These are phyloP conservation scores for Alternaria atra DNA, from an alignment of 2,329 filamentous ascomycete species.

Conservation along the genomic window DNA sequence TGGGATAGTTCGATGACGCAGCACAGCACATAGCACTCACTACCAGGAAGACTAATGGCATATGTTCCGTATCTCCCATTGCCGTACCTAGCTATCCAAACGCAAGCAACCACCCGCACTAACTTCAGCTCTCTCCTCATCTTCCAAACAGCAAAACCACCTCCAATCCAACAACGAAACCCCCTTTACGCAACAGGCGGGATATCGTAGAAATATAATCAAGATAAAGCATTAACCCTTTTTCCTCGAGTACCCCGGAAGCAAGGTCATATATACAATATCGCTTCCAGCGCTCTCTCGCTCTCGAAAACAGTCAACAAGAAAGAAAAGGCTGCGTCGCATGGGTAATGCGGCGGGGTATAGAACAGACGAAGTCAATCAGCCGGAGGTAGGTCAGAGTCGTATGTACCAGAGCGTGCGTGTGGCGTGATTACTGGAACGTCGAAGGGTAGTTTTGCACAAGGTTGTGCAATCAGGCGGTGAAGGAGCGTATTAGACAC, in stretches of 20 bases:
- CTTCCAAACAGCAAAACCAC: background rate
- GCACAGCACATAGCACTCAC: background rate
- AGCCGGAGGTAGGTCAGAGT: conserved; percentile 12
- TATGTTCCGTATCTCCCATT: conserved; percentile 1
- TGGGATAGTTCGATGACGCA: too few species aligned
- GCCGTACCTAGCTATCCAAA: conserved; percentile 5
- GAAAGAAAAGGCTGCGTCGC: conserved; percentile 16
- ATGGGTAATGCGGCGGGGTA: conserved; percentile 27
- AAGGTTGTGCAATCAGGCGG: conserved; percentile 16
- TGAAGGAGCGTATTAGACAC: conserved; percentile 41
- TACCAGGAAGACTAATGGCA: background rate
- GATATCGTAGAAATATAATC: conserved; percentile 30
- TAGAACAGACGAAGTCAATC: conserved; percentile 34
- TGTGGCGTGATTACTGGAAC: conserved; percentile 13
- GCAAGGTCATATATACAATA: conserved; percentile 27
- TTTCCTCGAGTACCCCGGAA: background rate
- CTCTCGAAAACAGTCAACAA: conserved; percentile 9
- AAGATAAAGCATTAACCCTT: conserved; percentile 20
- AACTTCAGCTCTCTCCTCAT: background rate
- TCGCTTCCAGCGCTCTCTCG: conserved; percentile 7
- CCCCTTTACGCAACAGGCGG: conserved; percentile 12
- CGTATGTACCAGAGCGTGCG: conserved; percentile 12
- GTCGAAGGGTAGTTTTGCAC: conserved; percentile 24
- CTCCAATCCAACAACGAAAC: background rate
- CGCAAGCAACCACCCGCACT: background rate